phyloP scores from a whole-genome alignment of 768 basidiomycete genomes.

The Russula griseocarnosa region DNA sequence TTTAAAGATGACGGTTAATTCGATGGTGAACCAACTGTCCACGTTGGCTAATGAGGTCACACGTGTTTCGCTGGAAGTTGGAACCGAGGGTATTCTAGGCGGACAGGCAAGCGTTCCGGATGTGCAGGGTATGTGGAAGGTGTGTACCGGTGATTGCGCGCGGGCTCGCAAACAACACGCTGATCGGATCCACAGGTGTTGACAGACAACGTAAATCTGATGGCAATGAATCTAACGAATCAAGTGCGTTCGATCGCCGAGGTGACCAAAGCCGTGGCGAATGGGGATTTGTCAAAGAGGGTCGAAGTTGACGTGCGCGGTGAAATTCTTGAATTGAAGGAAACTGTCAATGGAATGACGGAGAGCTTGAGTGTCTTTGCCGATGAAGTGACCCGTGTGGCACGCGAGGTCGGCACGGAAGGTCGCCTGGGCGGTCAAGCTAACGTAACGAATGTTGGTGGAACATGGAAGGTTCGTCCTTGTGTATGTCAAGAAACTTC shows the following conservation, averaged over 20 bases:
- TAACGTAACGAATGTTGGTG: conserved; percentile 88
- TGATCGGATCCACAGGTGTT: conserved; percentile 38
- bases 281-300: conserved; percentile 90
- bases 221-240: conserved; percentile 88
- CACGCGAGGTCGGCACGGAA: conserved; percentile 96
- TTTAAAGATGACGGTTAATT: conserved; percentile 74
- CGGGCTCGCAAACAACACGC: not conserved
- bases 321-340: conserved; percentile 86
- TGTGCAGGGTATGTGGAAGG: conserved; percentile 94
- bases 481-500: not conserved
- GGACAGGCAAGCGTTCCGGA: conserved; percentile 91
- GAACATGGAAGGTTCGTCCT: conserved; percentile 76
- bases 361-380: conserved; percentile 81
- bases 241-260: conserved; percentile 91
- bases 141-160: conserved; percentile 30
- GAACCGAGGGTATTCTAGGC: conserved; percentile 88
- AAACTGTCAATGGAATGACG: conserved; percentile 96
- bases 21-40: conserved; percentile 69
- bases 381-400: conserved; percentile 81
- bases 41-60: conserved; percentile 83
- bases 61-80: conserved; percentile 87
- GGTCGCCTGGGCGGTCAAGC: conserved; percentile 94
- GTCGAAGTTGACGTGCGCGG: conserved; percentile 90
- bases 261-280: conserved; percentile 93
- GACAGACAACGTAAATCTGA: conserved; percentile 81